Base-by-base conservation (phyloP, 495 filamentous ascomycete species). In the Thermothielavioides terrestris region DNA sequence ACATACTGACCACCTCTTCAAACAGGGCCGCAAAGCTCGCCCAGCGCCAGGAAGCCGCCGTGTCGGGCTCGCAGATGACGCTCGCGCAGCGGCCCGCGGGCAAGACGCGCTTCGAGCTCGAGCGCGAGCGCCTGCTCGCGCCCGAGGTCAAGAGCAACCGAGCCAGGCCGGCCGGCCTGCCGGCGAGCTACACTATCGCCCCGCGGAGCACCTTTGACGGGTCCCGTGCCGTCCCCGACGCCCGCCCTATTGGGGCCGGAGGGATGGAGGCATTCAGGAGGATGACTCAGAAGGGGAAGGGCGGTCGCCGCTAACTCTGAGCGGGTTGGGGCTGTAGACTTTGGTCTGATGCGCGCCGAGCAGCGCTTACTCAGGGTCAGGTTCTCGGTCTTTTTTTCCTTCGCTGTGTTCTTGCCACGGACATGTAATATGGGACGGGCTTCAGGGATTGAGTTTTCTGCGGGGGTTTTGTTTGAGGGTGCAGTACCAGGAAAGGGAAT, bases 251-350 rank as follows among this genome's bases (percentile, higher is more conserved):
- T 59, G 88, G 87, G 25, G 76, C 82, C 34, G 78, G 78, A 51
- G 86, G 86, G 42, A 77, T 86, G 62, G 86, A 89, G 58, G 84
- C 85, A 20, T 91, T 94, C 73, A 77, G 84, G 58, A 82, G 77
- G 69, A 86, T 94, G 78, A 85, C 82, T 54, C 78, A 79, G 58
- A 84, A 83, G 67, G 79, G 85, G 63, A 79, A 75, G 60, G 49
- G 49, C 11, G 48, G 74, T 69, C 58, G 78, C 64, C 59, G 58
- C 20, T 61, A 39, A 34, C 41, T 71, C 7, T 14, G 14, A 6
- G 3, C 17, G 1, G 31, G 2, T 2, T 17, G 32, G 0, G 14
- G 22, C 6, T 22, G 14, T 18, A 39, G 6, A 11, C 6, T n/a
- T 9, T 20, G 23, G 9, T 22, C 17, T 15, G 42, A 20, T 21